These are phyloP conservation scores for Solanum lycopersicoides DNA, from an alignment of 257 asterid species.

Conservation along the genomic window DNA sequence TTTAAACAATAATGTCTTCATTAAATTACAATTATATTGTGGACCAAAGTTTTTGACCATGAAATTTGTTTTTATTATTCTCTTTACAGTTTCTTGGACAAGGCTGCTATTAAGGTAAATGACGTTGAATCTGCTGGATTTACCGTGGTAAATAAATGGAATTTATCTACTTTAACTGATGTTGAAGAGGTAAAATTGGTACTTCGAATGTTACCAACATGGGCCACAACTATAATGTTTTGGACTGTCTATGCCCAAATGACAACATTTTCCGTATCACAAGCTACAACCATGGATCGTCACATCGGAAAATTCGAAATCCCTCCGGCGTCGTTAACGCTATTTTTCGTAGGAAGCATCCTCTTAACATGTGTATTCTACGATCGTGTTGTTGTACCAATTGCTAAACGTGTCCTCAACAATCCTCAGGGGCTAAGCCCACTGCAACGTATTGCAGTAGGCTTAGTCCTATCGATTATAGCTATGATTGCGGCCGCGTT, in stretches of 20 bases:
- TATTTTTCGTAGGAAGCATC: conserved; percentile 59
- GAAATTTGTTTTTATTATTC: neutral
- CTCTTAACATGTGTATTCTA: conserved; percentile 59
- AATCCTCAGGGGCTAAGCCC: conserved; percentile 64
- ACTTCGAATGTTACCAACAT: conserved; percentile 64
- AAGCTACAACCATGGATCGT: conserved; percentile 73
- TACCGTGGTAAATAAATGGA: conserved; percentile 32
- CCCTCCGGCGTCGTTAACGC: conserved; percentile 64
- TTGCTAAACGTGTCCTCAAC: conserved; percentile 16
- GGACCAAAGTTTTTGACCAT: neutral
- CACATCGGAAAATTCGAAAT: conserved; percentile 44
- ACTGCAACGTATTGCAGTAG: conserved; percentile 50
- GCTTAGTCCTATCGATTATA: conserved; percentile 35
- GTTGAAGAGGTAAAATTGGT: conserved; percentile 81
- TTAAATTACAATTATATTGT: neutral
- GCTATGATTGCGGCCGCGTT: conserved; percentile 60
- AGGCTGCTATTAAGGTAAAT: conserved; percentile 62
- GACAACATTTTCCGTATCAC: conserved; percentile 84
- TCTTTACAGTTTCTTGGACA: conserved; percentile 41
- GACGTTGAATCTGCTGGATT: neutral
- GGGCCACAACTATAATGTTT: conserved; percentile 82
- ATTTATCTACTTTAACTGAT: conserved; percentile 60
- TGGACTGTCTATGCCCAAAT: conserved; percentile 85
- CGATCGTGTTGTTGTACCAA: conserved; percentile 39
- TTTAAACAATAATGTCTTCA: neutral